Evolutionary conservation across 179 eudicot species (phyloP).

Genomic region (Beta macrorhiza): DNA sequence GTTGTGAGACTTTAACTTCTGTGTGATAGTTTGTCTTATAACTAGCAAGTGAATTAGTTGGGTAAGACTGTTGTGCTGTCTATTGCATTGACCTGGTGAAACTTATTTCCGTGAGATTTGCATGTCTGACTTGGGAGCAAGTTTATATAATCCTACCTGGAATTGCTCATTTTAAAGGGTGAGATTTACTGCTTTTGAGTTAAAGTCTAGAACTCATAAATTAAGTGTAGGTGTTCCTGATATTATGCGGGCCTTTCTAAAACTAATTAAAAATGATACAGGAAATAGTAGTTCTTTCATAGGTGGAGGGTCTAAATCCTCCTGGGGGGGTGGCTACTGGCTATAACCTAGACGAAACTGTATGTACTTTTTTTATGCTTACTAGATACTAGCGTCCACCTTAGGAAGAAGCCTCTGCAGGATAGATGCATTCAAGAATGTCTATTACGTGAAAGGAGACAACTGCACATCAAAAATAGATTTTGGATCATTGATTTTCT

Average conservation of each 20-base stretch:
- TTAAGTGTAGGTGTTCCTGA: not conserved
- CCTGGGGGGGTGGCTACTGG: not conserved
- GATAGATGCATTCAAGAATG: not conserved
- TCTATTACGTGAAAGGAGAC: not conserved
- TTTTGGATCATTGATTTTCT: not conserved
- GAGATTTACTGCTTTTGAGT: not conserved
- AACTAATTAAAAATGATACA: not conserved
- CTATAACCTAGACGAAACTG: not conserved
- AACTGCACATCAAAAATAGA: not conserved
- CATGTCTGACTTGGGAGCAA: too few species aligned
- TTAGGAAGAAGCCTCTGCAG: not conserved
- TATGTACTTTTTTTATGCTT: not conserved
- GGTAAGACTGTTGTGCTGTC: too few species aligned
- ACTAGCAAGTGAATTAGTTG: too few species aligned
- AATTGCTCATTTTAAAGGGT: not conserved
- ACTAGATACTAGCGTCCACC: not conserved
- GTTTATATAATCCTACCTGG: not conserved
- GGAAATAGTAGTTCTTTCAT: not conserved
- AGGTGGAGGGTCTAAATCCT: not conserved
- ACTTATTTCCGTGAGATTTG: not conserved
- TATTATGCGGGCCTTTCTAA: not conserved
- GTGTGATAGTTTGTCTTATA: too few species aligned
- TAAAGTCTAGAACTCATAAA: not conserved
- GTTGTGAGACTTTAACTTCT: too few species aligned
- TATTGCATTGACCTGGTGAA: too few species aligned